Evolutionary conservation across 306 rosid species (phyloP).

Genomic region (Pterocarpus santalinus): DNA sequence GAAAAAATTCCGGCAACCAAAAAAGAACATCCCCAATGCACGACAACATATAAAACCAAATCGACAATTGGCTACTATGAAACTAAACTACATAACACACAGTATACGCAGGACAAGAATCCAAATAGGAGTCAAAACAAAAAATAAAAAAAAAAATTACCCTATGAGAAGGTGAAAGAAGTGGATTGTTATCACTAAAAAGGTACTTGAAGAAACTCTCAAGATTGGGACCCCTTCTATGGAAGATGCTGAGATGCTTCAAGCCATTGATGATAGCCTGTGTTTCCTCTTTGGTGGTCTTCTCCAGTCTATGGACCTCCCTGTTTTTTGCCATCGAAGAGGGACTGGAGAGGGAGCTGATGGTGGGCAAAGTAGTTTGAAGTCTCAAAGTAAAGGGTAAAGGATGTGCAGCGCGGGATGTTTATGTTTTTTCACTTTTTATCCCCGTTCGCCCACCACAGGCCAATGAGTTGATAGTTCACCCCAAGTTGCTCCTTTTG

Average conservation of each 20-base stretch:
- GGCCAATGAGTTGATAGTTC: no score
- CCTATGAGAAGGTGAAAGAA: constrained; percentile 56
- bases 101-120: no score
- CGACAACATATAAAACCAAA: not conserved
- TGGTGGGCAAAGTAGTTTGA: no score
- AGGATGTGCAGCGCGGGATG: no score
- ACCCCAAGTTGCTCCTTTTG: no score
- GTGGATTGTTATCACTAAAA: constrained; percentile 67
- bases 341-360: no score
- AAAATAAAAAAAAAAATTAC: constrained; percentile 34
- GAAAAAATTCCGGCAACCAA: no score
- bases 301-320: constrained; percentile 73
- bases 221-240: constrained; percentile 66
- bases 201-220: constrained; percentile 83
- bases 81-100: not conserved
- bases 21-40: no score
- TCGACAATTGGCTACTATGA: not conserved
- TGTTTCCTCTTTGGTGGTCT: constrained; percentile 60
- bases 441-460: no score
- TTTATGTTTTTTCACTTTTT: no score
- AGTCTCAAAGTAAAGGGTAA: no score
- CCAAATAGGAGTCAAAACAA: not conserved
- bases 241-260: constrained; percentile 70
- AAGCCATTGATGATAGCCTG: constrained; percentile 67
- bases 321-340: no score